Evolutionary conservation across 208 protist genomes (phyloP), one percentile per base, ranked within the genome.

Genomic region (Phytomonas sp.): DNA sequence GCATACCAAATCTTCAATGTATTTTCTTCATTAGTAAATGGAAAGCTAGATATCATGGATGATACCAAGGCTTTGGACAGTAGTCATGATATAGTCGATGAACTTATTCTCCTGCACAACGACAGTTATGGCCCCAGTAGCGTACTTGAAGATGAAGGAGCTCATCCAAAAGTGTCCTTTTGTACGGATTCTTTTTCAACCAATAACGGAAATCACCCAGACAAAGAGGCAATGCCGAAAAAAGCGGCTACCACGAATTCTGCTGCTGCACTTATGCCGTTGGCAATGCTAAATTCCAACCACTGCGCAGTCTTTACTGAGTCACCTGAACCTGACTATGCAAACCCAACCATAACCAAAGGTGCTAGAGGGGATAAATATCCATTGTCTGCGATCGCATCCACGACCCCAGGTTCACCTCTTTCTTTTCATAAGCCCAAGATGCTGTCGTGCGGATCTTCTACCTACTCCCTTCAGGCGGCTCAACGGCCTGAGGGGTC

Each of bases 1-100:
- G 81, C 87, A 26, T 73, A 80, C 5, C 85, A 94, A 40, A 82
- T 89, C 36, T 66, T 94, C 36, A 75, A 71, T 52, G 82, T 84
- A n/a, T 87, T 84, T 5, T 77, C 80, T 14, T 89, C 85, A 3
- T 73, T 90, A 29, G 81, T 88, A 23, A 74, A 78, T 2, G 83
- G 80, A 60, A 74, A 80, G 70, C 76, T 91, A 36, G 73, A 88
- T 60, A 76, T 91, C 6, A 37, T 85, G 60, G 67, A 71, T 12
- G 73, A 74, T 0, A 40, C 66, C 12, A 49, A 70, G 34, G 40
- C 45, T 0, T 33, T 60, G 4, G 60, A 69, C 23, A 19, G 66
- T 65, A 49, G 42, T 4, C 32, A 29, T 26, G 29, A 32, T 34
- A 67, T 4, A 66, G 60, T 30, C 60, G 60, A 63, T 10, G 60